A percentile compares a stretch with the other conserved stretches of the same genome.
Evolutionary conservation across 208 protist species (phyloP).

Genomic region (Trypanosomatidae sp.): DNA sequence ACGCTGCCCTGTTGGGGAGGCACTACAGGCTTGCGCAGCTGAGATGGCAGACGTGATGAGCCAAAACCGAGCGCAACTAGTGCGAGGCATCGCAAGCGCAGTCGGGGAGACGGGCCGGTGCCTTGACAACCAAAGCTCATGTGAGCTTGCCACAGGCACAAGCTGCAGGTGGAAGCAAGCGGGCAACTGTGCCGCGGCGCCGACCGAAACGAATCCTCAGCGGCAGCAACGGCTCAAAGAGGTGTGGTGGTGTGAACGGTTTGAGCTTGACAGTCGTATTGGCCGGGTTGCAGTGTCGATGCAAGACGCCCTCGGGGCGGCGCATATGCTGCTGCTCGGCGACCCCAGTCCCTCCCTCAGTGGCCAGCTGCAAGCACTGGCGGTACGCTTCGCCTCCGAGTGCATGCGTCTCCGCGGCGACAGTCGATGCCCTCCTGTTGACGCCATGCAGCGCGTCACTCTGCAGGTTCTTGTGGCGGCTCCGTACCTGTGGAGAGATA

Average conservation of each 20-base stretch:
- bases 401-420: conserved; percentile 10
- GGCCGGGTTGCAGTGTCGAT: conserved; percentile 29
- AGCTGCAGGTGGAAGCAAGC: neutral
- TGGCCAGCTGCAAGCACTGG: conserved; percentile 13
- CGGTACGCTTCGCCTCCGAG: conserved; percentile 12
- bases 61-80: conserved; percentile 28
- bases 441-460: conserved; percentile 3
- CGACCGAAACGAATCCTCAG: neutral
- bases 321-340: conserved; percentile 37
- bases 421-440: conserved; percentile 3
- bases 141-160: neutral
- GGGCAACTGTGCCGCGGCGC: neutral
- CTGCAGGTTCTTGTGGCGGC: conserved; percentile 11
- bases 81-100: conserved; percentile 12
- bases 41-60: conserved; percentile 20
- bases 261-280: conserved; percentile 26
- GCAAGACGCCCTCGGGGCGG: conserved; percentile 30
- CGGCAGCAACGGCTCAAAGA: conserved; percentile 10
- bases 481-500: conserved; percentile 10
- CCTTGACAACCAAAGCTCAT: neutral
- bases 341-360: conserved; percentile 24
- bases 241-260: conserved; percentile 33
- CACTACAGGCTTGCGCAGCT: conserved; percentile 8
- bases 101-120: conserved; percentile 8
- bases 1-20: neutral